Base-by-base conservation (phyloP, 495 filamentous ascomycete genomes). In the Melanomma pulvis-pyrius region DNA sequence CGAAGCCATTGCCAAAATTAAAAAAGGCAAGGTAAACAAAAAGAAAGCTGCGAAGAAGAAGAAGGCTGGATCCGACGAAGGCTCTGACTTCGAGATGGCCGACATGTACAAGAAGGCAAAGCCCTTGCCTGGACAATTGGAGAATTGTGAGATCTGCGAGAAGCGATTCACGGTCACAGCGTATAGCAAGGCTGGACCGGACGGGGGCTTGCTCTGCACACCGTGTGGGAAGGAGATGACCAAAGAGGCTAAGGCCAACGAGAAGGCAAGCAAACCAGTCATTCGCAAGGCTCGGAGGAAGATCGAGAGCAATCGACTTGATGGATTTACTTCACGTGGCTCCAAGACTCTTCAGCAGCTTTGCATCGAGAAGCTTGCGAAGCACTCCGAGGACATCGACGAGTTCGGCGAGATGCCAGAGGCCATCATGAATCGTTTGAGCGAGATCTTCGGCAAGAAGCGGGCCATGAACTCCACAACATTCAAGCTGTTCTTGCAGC, bases 91-190 rank as follows among this genome's bases (percentile, higher is more conserved):
- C 13, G 79, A 81, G 25, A 82, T 39, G 66, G 74, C 84, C 30
- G 81, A 87, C 28, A 82, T 88, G 74, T 79, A 88, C 61, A 80
- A 87, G 61, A 87, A 86, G 65, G 70, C 81, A 30, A 82, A 82
- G n/a, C 89, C 88, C 41, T 71, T 87, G 17, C 91, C 94, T 0
- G 93, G 92, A 1, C 94, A 98, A 75, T 84, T 92, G 64, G 91
- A 88, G 28, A 93, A 96, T 69, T 98, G 94, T 70, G 92, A 90
- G 49, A 77, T 84, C 7, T 98, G 94, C 73, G 82, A 85, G 24
- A 93, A 91, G 71, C 87, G 94, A 25, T 98, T 98, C 73, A 97
- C 92, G 0, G 94, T 98, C 28, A 97, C 94, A 0, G 79, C 92
- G 0, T 98, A 98, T 74, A 90, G 87, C 67, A 90, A 91, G 69